Base-by-base conservation (phyloP, 2,329 filamentous ascomycete genomes). In the Dactylellina cionopaga region DNA sequence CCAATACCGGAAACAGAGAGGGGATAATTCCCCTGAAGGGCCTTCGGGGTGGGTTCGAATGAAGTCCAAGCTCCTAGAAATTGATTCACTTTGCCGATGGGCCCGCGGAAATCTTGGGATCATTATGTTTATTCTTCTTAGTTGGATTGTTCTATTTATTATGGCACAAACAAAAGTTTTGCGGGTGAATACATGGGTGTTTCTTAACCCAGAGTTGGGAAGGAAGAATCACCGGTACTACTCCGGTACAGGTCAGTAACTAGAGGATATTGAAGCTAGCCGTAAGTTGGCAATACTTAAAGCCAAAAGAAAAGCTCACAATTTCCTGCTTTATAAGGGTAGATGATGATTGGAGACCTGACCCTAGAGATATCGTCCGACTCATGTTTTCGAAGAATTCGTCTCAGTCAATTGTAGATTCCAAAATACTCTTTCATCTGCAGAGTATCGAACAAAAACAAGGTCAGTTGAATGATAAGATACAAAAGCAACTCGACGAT, bases 401-500 rank as follows among this genome's bases (percentile, higher is more conserved):
- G 1, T 59, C 68, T 5, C 68, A 72, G 35, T 65, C 68, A 2
- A 59, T 74, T n/a, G 51, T 62, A 24, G 69, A 74, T 19, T 19
- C 69, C 2, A 74, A 56, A n/a, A 68, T 74, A 10, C 19, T 74
- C 5, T 68, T 56, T 22, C 62, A 74, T 41, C 22, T 74, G 22
- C 54, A 63, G 22, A 63, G 25, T 19, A 74, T 74, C 13, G 55
- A 58, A 31, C 47, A 74, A 29, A 44, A 29, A 9, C 69, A 74
- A 27, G 31, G 25, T 6, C 35, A 31, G 9, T 22, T 56, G n/a
- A 39, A 52, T 17, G 41, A 46, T 17, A 56, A 63, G 24, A 46
- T 66, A 2, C 69, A 74, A 41, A 63, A 60, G 24, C 69, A 68
- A 17, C 35, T 74, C 24, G 58, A 74, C n/a, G 52, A 64, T 31